Base-by-base conservation (phyloP, 2,329 filamentous ascomycete genomes). In the Paraconiothyrium sp. region DNA sequence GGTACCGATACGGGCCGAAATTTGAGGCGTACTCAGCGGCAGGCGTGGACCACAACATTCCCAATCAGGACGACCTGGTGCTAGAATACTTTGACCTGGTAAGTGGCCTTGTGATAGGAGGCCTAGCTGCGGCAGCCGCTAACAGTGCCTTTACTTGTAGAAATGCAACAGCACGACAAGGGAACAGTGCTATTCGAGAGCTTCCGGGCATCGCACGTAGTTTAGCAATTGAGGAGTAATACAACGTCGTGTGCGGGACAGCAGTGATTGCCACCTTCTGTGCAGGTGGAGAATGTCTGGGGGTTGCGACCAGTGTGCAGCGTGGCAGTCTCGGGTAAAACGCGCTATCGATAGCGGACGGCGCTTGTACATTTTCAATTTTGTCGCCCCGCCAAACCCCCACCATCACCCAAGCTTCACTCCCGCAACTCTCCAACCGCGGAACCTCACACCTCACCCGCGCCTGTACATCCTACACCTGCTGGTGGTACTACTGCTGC, bases 21-120 rank as follows among this genome's bases (percentile, higher is more conserved):
- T 74, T 77, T 27, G 74, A 77, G 54, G 72, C 75, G 10, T 77
- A 75, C 57, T 67, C 69, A 46, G 75, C 75, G 1, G 64, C 60
- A 4, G 73, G 70, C 7, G 72, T 76, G 0, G 63, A 55, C 14
- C 75, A 77, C 46, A 63, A 76, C 48, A 77, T 77, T 51, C 74
- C 73, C 3, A 76, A 72, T 32, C 71, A 75, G 54, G 69, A 67
- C 22, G 70, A 72, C 55, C 50, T 74, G 46, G 72, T 76, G n/a
- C 63, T 77, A 43, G 64, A 75, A 14, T 77, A 67, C 46, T 76
- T 77, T 51, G 72, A 76, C 57, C 57, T 76, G 54, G 54, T 56
- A 32, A 56, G 54, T 37, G 27, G 14, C 72, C 66, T 46, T 73
- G 72, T 55, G 68, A 57, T 41, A 62, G 64, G 11, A 44, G 11